Evolutionary conservation across 2,329 filamentous ascomycete species (phyloP).

Genomic region (Mollisiaceae sp.): DNA sequence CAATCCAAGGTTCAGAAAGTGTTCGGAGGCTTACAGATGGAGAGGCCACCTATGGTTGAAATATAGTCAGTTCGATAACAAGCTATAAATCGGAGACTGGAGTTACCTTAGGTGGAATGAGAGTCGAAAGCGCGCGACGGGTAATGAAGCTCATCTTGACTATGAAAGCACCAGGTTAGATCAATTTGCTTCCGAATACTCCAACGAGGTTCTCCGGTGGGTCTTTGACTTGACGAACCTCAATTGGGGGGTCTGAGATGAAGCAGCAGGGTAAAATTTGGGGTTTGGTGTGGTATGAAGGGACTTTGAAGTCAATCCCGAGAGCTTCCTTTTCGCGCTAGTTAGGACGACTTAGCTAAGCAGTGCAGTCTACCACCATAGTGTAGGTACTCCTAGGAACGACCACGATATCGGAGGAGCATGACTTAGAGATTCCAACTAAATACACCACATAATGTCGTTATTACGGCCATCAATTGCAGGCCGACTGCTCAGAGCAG

Average conservation of each 20-base stretch:
- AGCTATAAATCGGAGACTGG: background rate
- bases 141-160: slow-evolving; percentile 90
- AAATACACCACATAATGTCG: slow-evolving; percentile 58
- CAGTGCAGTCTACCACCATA: background rate
- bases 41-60: slow-evolving; percentile 41
- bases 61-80: background rate
- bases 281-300: slow-evolving; percentile 32
- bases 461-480: slow-evolving; percentile 64
- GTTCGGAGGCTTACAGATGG: slow-evolving; percentile 41
- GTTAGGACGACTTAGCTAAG: background rate
- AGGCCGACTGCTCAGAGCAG: slow-evolving; percentile 57
- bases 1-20: background rate
- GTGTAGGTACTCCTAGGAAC: background rate
- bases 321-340: slow-evolving; percentile 24
- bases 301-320: slow-evolving; percentile 30
- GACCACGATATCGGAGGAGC: slow-evolving; percentile 6
- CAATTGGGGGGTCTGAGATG: slow-evolving; percentile 34
- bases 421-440: background rate
- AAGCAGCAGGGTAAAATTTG: background rate
- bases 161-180: slow-evolving; percentile 43
- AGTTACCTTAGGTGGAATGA: slow-evolving; percentile 97
- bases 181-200: slow-evolving; percentile 22
- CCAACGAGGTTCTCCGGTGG: background rate
- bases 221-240: slow-evolving; percentile 34
- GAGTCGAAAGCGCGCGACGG: slow-evolving; percentile 92